Base-by-base conservation (phyloP, 164 flowering plant species). In the Malania oleifera region DNA sequence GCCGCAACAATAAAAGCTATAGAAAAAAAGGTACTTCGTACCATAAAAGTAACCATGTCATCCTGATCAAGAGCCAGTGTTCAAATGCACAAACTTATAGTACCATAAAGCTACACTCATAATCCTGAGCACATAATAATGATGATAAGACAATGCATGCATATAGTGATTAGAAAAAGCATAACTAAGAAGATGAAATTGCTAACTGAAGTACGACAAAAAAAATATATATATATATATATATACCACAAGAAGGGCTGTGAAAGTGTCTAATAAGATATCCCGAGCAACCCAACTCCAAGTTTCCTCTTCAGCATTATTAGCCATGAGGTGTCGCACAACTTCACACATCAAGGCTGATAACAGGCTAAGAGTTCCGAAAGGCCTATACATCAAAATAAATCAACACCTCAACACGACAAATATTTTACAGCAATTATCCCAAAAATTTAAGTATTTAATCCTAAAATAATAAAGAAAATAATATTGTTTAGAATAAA, bases 211-310 rank as follows among this genome's bases (percentile, higher is more conserved):
- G 13, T 20, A 46, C 3, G 8, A 20, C 12, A 46, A 46, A 39
- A 44, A 26, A 27, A 2, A 20, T 34, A 54, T 54, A 2, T 26
- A 51, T 23, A 0, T 20, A 46, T 22, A 14, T 51, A 40, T 5
- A 56, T 20, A 46, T 76, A 88, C 97, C 84, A 64, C 67, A 52
- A 95, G 88, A 62, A 95, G 79, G 22, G 82, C 73, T 26, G 83
- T 84, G 96, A 96, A 95, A 46, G 93, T 75, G 70, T 95, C 97
- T 59, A 95, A 71, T 70, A 95, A 79, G 65, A 91, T 82, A 78
- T 91, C 96, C 13, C 96, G 78, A 52, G 97, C 99, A 28, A 77
- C 84, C 80, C 82, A 88, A 70, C 85, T 86, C 99, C 99, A 91
- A 20, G 85, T 80, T 66, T 88, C 97, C 57, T 95, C 99, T 47